Evolutionary conservation across 2,329 filamentous ascomycete genomes (phyloP).

Genomic region (Sporothrix luriei): DNA sequence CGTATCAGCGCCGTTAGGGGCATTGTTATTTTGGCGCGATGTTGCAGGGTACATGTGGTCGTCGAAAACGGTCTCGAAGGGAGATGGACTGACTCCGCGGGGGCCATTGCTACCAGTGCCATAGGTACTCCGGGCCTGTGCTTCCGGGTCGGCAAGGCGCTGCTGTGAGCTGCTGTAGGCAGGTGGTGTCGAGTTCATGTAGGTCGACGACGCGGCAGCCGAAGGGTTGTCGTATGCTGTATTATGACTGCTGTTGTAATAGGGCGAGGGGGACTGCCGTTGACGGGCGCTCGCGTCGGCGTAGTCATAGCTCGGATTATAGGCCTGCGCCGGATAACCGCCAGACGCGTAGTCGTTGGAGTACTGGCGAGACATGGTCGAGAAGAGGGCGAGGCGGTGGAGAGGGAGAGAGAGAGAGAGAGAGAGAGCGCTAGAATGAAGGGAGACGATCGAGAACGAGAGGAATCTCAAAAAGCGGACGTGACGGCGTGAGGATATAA

Average conservation of each 20-base stretch:
- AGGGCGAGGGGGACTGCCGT: conserved; percentile 19
- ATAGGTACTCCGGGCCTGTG: conserved; percentile 40
- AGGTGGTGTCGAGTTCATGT: conserved; percentile 39
- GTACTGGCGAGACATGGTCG: conserved; percentile 40
- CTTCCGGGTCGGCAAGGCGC: conserved; percentile 42
- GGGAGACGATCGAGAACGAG: neutral
- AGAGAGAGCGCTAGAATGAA: neutral
- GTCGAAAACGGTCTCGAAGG: conserved; percentile 69
- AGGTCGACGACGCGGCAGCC: conserved; percentile 28
- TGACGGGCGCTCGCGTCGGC: conserved; percentile 24
- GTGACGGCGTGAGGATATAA: neutral
- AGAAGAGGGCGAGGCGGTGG: neutral
- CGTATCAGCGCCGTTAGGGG: conserved; percentile 54
- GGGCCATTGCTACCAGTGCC: conserved; percentile 39
- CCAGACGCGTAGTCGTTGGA: conserved; percentile 46
- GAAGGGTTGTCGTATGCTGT: conserved; percentile 42
- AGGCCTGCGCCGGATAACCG: conserved; percentile 30
- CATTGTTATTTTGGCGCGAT: conserved; percentile 42
- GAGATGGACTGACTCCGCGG: conserved; percentile 41
- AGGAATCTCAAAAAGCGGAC: neutral
- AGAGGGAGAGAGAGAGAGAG: neutral
- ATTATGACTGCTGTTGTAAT: conserved; percentile 23
- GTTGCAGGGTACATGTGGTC: conserved; percentile 66
- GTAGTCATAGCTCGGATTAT: conserved; percentile 28
- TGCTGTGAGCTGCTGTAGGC: conserved; percentile 44